Conservation (phyloP, 169 alveolate genomes). For the Plasmodium fragile region DNA sequence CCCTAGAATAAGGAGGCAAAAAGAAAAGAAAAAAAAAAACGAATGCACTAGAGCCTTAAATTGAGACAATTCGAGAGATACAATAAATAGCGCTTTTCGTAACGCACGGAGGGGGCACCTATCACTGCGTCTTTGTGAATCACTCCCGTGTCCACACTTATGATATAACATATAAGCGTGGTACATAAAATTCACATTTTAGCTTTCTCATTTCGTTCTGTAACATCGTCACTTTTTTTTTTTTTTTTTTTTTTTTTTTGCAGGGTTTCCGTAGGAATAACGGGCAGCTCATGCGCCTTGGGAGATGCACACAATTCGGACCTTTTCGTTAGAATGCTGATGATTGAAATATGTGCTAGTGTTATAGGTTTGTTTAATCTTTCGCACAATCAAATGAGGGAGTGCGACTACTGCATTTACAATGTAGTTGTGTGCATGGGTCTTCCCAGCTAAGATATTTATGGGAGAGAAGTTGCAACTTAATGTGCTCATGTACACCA, state of each 20-base stretch:
- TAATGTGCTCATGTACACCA: not conserved
- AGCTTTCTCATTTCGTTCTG: not conserved
- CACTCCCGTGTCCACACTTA: not conserved
- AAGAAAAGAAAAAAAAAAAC: not conserved
- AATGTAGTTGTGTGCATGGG: not conserved
- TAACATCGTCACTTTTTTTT: not conserved
- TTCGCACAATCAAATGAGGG: not conserved
- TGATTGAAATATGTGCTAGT: conserved; percentile 99
- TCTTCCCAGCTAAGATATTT: not conserved
- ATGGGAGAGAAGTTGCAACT: not conserved
- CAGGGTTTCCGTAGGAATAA: conserved; percentile 98
- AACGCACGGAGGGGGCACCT: not conserved
- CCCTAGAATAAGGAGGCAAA: not conserved
- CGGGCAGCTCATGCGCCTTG: conserved; percentile 99
- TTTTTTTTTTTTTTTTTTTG: conserved; percentile 1
- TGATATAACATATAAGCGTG: not conserved
- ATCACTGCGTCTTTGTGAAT: not conserved
- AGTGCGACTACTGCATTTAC: not conserved
- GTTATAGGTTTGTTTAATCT: conserved; percentile 93
- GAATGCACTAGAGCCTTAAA: not conserved
- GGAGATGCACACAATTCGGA: conserved; percentile 99
- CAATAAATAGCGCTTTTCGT: not conserved
- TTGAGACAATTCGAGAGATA: not conserved
- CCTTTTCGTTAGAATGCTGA: conserved; percentile 98
- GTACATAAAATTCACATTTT: not conserved